Percentiles rank a stretch among this genome's conserved stretches.
Conservation (phyloP, 2,329 filamentous ascomycete species). For the Ceratocystis albifundus region DNA sequence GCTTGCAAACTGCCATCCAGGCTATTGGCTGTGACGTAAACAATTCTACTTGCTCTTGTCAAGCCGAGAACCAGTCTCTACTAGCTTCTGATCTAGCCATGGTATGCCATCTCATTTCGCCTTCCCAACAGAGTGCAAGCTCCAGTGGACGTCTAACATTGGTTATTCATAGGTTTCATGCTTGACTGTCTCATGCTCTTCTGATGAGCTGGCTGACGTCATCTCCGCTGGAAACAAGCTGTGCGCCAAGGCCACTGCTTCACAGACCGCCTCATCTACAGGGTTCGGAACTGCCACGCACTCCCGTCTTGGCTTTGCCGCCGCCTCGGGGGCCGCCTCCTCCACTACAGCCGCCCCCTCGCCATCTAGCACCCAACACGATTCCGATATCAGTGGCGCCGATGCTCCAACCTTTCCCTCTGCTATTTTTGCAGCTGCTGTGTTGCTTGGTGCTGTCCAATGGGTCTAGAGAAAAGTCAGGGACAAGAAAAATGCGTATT, state of each 20-base stretch:
- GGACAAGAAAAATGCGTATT: not conserved
- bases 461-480: not conserved
- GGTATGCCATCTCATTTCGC: conserved; percentile 24
- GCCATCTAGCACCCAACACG: conserved; percentile 21
- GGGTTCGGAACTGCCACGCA: conserved; percentile 1
- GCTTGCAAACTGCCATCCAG: conserved; percentile 31
- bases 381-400: conserved; percentile 27
- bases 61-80: conserved; percentile 29
- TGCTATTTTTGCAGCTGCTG: conserved; percentile 29
- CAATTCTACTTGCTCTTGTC: conserved; percentile 34
- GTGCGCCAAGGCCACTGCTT: conserved; percentile 27
- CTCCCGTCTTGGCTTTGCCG: conserved; percentile 7
- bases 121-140: not conserved
- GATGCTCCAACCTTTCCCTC: conserved; percentile 29
- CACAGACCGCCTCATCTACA: conserved; percentile 16
- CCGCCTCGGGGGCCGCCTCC: conserved; percentile 18
- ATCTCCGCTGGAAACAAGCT: conserved; percentile 29
- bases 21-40: conserved; percentile 31
- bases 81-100: conserved; percentile 25
- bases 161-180: conserved; percentile 25
- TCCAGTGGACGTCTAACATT: not conserved
- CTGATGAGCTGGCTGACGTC: conserved; percentile 29
- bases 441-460: not conserved
- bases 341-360: conserved; percentile 6
- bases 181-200: conserved; percentile 30